Conservation (phyloP, 148 eudicot genomes). For the Salicornia ramosissima region DNA sequence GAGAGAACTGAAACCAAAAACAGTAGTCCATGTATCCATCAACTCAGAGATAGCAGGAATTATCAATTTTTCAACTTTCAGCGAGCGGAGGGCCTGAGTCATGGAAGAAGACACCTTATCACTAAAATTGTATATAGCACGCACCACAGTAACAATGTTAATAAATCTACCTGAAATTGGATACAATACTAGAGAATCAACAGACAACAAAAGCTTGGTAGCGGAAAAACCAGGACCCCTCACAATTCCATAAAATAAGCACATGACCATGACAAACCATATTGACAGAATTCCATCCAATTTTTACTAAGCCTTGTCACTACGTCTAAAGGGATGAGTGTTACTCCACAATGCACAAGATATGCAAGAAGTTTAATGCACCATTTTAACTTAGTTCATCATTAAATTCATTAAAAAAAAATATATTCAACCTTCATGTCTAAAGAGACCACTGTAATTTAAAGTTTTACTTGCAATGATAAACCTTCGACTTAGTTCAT, state of each 20-base stretch:
- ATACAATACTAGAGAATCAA: background rate
- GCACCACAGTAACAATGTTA: background rate
- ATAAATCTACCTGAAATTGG: background rate
- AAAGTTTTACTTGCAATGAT: too few relatives aligned
- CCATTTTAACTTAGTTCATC: too few relatives aligned
- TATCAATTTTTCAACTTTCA: slow-evolving; percentile 68
- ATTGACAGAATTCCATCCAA: too few relatives aligned
- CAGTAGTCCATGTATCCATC: slow-evolving; percentile 84
- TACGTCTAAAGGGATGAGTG: too few relatives aligned
- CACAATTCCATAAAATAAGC: background rate
- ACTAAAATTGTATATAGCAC: slow-evolving; percentile 1
- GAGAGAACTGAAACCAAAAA: slow-evolving; percentile 67
- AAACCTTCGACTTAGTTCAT: too few relatives aligned
- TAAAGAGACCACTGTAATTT: too few relatives aligned
- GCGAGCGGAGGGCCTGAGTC: slow-evolving; percentile 59
- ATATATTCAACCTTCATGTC: too few relatives aligned
- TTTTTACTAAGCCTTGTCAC: too few relatives aligned
- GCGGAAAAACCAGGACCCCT: background rate
- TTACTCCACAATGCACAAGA: too few relatives aligned
- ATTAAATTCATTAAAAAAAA: too few relatives aligned
- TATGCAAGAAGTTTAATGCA: too few relatives aligned
- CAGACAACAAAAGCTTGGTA: background rate
- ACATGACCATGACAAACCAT: background rate
- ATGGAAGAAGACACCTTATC: slow-evolving; percentile 20
- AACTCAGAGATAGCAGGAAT: slow-evolving; percentile 94